Evolutionary conservation across 2,329 filamentous ascomycete species (phyloP), one percentile per base, ranked within the genome.

Genomic region (Ilyonectria robusta): DNA sequence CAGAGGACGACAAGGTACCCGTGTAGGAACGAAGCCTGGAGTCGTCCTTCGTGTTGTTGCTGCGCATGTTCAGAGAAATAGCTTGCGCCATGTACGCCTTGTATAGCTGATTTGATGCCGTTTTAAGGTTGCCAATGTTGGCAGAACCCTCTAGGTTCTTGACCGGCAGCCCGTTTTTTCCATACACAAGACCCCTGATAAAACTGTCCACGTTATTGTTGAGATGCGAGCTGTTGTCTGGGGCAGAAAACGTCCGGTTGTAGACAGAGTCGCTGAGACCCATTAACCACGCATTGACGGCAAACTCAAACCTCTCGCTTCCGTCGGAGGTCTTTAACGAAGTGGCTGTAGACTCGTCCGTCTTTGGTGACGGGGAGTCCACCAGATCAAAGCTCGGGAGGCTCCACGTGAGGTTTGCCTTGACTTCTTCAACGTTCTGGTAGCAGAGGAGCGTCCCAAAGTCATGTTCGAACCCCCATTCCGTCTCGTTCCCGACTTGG

Each of bases 41-140:
- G 7, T 61, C 66, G 10, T 59, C 47, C 35, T 42, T 23, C 4
- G 66, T 62, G 13, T 53, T 35, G 21, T 65, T 56, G 26, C 42
- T 64, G 19, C 74, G 72, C 74, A 74, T 75, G 56, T 72, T 75
- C 42, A 73, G 64, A 1, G 71, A 72, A n/a, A 79, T 71, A 0
- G 73, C 74, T 47, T 78, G 77, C 1, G 74, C 72, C 65, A 77
- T 75, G 35, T 76, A 77, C 1, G 66, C 67, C 8, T 69, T 63
- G 59, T 78, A 78, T 10, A 77, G 59, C 2, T 56, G 54, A 17
- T 66, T 67, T 1, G 70, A 65, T 17, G 64, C 68, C 1, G 70
- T 54, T 1, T 68, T 62, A 23, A 72, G 57, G 19, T 70, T 72
- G 6, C 56, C 26, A n/a, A 51, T 51, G n/a, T 73, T 72, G 21